Base-by-base conservation (phyloP, 305 asterid species). In the Fraxinus platypoda region DNA sequence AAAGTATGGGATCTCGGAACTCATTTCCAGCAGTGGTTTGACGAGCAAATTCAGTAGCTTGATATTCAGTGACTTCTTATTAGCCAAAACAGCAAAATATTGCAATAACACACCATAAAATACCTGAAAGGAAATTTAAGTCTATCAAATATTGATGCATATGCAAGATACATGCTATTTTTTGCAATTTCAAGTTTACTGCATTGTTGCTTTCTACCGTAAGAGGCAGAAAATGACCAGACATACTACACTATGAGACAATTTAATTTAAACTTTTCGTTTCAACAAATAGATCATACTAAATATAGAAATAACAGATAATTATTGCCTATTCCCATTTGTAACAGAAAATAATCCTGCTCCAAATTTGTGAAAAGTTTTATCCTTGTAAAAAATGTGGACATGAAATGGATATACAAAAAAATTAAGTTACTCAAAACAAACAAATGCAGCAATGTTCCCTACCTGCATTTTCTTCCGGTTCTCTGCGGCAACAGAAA, bases 401-500 rank as follows among this genome's bases (percentile, higher is more conserved):
- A 82, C 78, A 81, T 8, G 70, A 75, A 76, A 76, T 83, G 41
- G 78, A 62, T 37, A 15, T 72, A 49, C 19, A 62, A 57, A 72
- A 75, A 54, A 26, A 59, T 38, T 25, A 81, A 72, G 46, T 59
- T 62, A 78, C 19, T 57, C 11, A 72, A 71, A 82, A 70, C 74
- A 82, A 78, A 80, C 6, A 76, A 76, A 83, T 71, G 23, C 43
- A 84, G 78, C 43, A 74, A 38, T 83, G 37, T 31, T 73, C 46
- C 97, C 76, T 91, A 94, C 99, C 86, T 96, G 99, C 90, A 94
- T 93, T 86, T 96, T 96, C 85, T 92, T 93, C 84, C 97, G 87
- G 80, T 96, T 94, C 83, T 96, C 99, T 17, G 94, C 98, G 0
- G 98, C 98, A 84, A 96, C 86, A 64, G 86, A 82, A 52, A 92